Evolutionary conservation across 306 rosid species (phyloP), one percentile per base, ranked within the genome.

Genomic region (Boehmeria nivea): DNA sequence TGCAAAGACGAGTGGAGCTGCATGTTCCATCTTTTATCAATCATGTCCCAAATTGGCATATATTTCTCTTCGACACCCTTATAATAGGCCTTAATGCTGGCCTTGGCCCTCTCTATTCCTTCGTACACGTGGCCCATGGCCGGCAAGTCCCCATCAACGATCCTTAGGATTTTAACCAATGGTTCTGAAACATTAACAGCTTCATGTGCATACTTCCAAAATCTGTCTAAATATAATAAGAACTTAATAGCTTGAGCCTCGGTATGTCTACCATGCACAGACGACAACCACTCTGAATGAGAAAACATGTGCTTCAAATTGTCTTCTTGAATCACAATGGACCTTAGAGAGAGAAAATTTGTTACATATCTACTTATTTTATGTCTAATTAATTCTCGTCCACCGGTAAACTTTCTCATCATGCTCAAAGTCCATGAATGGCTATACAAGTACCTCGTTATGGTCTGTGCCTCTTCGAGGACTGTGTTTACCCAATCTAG

Each of bases 131-230:
- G 80, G 34, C 95, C 85, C 81, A 83, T 78, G 21, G 81, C 81
- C 17, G 90, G 85, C 87, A 83, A 80, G 66, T 83, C 95, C 25
- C 85, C 88, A 22, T 83, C 90, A 64, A 83, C 83, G 26, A 78
- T 74, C 61, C 95, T 71, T 54, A 77, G 77, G 38, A 86, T 57
- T 68, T 72, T 80, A 65, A 82, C 54, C 23, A 86, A 67, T 16
- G 85, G 85, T 53, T 86, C 90, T 12, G 83, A 73, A 55, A 86
- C 66, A 44, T 61, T 60, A 27, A 86, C 85, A 63, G 76, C 90
- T 78, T 86, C 88, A 47, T 51, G 81, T 9, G 85, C 83, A 58
- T 65, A 20, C 68, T 80, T 78, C 88, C 95, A 83, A 80, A 86
- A 86, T 67, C 80, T 64, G 23, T 83, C 85, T 27, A 59, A 60